Percentiles rank a stretch among this genome's conserved stretches.
Conservation (phyloP, 192 early-diverging fungal genomes). For the Geosiphon pyriformis region DNA sequence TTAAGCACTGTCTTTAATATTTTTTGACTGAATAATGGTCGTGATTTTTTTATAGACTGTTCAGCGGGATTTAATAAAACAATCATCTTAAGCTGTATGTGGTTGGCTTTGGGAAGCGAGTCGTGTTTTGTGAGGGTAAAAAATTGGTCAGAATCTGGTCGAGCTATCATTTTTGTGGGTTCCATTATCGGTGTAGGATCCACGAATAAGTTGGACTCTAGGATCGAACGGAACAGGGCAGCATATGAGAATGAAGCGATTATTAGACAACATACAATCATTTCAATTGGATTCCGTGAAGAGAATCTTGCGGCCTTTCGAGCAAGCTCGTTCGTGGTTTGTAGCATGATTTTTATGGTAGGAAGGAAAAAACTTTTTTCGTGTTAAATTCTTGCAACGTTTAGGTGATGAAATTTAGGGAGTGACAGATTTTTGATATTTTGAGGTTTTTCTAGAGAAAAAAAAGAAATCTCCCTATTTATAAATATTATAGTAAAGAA, state of each 20-base stretch:
- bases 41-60: constrained; percentile 33
- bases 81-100: constrained; percentile 62
- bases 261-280: constrained; percentile 63
- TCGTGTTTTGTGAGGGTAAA: constrained; percentile 37
- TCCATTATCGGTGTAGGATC: constrained; percentile 36
- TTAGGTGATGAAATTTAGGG: too few species aligned
- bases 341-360: not conserved
- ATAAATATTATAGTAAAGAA: too few species aligned
- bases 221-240: constrained; percentile 64
- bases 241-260: constrained; percentile 74
- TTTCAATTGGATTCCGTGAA: constrained; percentile 76
- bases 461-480: too few species aligned
- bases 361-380: too few species aligned
- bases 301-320: constrained; percentile 38
- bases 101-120: constrained; percentile 34
- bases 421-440: too few species aligned
- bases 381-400: too few species aligned
- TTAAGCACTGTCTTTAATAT: constrained; percentile 42
- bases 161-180: constrained; percentile 38
- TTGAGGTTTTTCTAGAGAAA: too few species aligned
- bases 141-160: constrained; percentile 30
- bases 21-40: constrained; percentile 39
- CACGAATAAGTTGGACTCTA: constrained; percentile 61
- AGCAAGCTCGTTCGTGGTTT: not conserved
- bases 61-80: constrained; percentile 23